Base-by-base conservation (phyloP, 305 asterid species). In the Solanum hybrid region DNA sequence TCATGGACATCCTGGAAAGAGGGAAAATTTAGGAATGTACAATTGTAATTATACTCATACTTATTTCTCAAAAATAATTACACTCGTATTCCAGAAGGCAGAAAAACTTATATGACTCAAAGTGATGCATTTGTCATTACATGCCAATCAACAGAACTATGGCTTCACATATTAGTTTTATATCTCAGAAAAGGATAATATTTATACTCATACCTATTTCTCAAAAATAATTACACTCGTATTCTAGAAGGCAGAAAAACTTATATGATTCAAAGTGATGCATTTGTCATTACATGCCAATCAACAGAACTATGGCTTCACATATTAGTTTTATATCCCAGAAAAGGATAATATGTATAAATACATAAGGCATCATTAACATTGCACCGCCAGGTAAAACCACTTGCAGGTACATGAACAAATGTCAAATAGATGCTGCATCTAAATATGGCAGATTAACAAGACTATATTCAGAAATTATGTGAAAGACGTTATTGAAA, bases 1-100 rank as follows among this genome's bases (percentile, higher is more conserved):
- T 97, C 99, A 22, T 97, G 99, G 91, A 97, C 98, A 32, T 97
- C 99, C 99, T 96, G 95, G 91, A 91, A 90, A 84, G 41, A 29
- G 88, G 68, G 76, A 20, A 84, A 84, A 29, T 84, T 84, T 51
- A 84, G 88, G 88, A 5, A 84, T 51, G 38, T 6, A 51, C 41
- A 17, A 45, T 72, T 6, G 1, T 84, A 51, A 51, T 31, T 31
- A 51, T n/a, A 79, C 84, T 34, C 31, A 79, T 79, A 79, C 51
- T 79, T 79, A 22, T 34, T 20, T 14, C 81, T 41, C 70, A 39
- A 38, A 27, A n/a, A 26, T 81, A 81, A 81, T 26, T 38, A 7
- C 11, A 15, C 31, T 70, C 10, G n/a, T 83, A 41, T 45, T 45
- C 61, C 14, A 81, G 24, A 36, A 26, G 51, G 68, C 68, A 87